Evolutionary conservation across 345 rosid genomes (phyloP).

Genomic region (Syzygium aromaticum): DNA sequence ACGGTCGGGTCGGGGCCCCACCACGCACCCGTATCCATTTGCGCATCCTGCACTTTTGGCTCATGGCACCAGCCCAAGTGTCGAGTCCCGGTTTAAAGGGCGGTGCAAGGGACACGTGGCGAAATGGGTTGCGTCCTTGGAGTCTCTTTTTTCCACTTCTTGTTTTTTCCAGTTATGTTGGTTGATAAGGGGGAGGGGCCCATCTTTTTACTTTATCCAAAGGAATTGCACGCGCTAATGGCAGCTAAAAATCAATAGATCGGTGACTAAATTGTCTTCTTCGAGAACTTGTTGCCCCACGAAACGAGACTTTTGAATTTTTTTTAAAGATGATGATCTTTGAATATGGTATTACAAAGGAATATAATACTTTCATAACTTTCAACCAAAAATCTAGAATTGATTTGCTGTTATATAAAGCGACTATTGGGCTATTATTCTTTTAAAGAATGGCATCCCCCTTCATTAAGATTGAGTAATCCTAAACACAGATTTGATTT

Average conservation of each 20-base stretch:
- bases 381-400: not conserved
- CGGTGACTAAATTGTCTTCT: not conserved
- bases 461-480: not conserved
- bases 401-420: not conserved
- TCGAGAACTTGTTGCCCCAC: not conserved
- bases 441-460: not conserved
- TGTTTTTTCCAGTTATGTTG: not conserved
- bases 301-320: not conserved
- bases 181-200: not conserved
- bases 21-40: not conserved
- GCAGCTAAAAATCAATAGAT: too few relatives aligned
- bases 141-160: not conserved
- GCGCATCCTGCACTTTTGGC: too few relatives aligned
- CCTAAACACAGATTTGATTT: not conserved
- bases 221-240: too few relatives aligned
- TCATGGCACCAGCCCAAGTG: not conserved
- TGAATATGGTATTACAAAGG: not conserved
- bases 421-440: not conserved
- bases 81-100: not conserved
- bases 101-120: not conserved
- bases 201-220: too few relatives aligned
- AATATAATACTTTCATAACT: not conserved
- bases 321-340: not conserved
- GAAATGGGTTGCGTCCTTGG: not conserved
- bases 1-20: not conserved